A percentile compares a stretch with the other conserved stretches of the same genome.
Evolutionary conservation across 345 rosid species (phyloP).

Genomic region (Theobroma cacao): DNA sequence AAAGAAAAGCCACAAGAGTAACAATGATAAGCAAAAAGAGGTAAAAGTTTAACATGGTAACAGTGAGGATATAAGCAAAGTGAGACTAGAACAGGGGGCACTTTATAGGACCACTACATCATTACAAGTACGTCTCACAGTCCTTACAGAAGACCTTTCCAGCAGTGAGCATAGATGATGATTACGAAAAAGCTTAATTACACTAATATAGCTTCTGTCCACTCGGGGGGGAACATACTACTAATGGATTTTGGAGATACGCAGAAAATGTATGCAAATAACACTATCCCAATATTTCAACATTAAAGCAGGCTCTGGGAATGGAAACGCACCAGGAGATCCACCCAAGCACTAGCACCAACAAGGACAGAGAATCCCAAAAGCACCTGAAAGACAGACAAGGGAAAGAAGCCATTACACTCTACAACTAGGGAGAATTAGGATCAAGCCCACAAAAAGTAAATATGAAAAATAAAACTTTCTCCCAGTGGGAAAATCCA

Average conservation of each 20-base stretch:
- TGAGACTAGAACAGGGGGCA: neutral
- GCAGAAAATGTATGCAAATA: neutral
- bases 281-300: neutral
- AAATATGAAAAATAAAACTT: neutral
- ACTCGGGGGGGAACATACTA: neutral
- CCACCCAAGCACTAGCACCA: slow-evolving; percentile 97
- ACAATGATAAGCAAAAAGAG: neutral
- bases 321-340: slow-evolving; percentile 63
- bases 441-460: neutral
- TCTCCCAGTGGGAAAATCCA: neutral
- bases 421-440: neutral
- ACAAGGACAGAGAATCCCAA: slow-evolving; percentile 84
- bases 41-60: neutral
- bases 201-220: neutral
- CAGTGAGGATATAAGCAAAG: slow-evolving; percentile 7
- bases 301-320: neutral
- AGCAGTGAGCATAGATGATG: neutral
- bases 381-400: slow-evolving; percentile 58
- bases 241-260: neutral
- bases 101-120: neutral
- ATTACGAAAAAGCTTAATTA: neutral
- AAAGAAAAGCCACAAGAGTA: neutral
- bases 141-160: neutral
- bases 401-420: neutral
- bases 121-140: neutral